These are phyloP conservation scores for Bretziella fagacearum DNA, from an alignment of 2,329 filamentous ascomycete species.

Conservation along the genomic window DNA sequence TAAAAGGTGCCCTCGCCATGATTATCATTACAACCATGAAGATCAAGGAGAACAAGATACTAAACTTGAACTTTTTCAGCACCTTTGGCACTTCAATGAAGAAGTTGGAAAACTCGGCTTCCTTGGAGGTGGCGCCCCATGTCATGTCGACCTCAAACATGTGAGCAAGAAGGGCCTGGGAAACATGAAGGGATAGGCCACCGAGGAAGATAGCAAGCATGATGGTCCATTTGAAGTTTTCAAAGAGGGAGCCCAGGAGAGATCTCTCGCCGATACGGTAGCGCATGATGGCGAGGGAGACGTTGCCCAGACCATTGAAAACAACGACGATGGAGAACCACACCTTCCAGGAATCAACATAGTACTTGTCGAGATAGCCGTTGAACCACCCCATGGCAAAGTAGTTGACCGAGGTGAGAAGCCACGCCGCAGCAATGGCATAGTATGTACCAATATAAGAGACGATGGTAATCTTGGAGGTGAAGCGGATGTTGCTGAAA, in stretches of 20 bases:
- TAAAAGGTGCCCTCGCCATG: constrained; percentile 43
- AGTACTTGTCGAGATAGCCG: constrained; percentile 60
- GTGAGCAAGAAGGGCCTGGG: constrained; percentile 61
- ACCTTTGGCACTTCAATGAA: constrained; percentile 72
- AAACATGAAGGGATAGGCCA: constrained; percentile 64
- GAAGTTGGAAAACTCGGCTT: constrained; percentile 66
- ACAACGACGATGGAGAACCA: constrained; percentile 69
- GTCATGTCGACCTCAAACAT: constrained; percentile 77
- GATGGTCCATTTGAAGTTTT: constrained; percentile 59
- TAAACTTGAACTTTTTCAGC: constrained; percentile 61
- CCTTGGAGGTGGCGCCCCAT: constrained; percentile 74
- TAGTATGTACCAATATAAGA: constrained; percentile 71
- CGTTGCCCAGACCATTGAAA: constrained; percentile 58
- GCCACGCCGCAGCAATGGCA: constrained; percentile 59
- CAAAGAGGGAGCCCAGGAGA: constrained; percentile 38
- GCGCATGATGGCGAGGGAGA: constrained; percentile 54
- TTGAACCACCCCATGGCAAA: constrained; percentile 63
- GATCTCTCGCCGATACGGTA: constrained; percentile 51
- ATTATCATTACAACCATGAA: constrained; percentile 47
- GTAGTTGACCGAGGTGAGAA: constrained; percentile 57
- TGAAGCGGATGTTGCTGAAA: constrained; percentile 54
- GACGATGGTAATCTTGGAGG: constrained; percentile 58
- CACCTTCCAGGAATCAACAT: constrained; percentile 61
- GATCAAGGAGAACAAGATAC: constrained; percentile 42
- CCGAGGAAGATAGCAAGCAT: constrained; percentile 68